Evolutionary conservation across 192 early-diverging fungal species (phyloP).

Genomic region (Thoreauomyces humboldtii): DNA sequence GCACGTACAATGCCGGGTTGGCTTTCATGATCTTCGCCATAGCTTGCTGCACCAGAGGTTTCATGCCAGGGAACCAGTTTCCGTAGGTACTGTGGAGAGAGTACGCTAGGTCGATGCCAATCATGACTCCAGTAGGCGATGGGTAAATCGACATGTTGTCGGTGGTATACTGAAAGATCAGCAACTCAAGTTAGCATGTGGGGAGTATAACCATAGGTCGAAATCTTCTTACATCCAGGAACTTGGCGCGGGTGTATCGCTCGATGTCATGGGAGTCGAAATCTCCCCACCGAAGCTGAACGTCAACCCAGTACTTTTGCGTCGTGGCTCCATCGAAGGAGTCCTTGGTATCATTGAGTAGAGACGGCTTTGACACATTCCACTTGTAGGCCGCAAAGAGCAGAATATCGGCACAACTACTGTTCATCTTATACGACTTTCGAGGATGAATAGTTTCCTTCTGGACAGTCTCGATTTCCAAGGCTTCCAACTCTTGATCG

Average conservation of each 20-base stretch:
- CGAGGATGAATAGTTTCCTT: conserved; percentile 99
- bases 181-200: no score
- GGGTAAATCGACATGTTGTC: conserved; percentile 99
- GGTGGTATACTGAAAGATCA: conserved; percentile 73
- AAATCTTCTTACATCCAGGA: conserved; percentile 62
- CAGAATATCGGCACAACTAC: conserved; percentile 82
- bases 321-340: conserved; percentile 96
- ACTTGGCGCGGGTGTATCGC: conserved; percentile 96
- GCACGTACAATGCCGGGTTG: conserved; percentile 94
- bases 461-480: conserved; percentile 97
- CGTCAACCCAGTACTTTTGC: conserved; percentile 97
- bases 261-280: conserved; percentile 99
- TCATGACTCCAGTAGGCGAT: conserved; percentile 95
- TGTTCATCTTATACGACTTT: conserved; percentile 99
- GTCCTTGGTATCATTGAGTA: conserved; percentile 90
- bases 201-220: no score
- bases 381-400: conserved; percentile 98
- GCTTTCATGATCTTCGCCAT: conserved; percentile 99
- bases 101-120: conserved; percentile 97
- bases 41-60: conserved; percentile 94
- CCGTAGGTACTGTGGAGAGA: conserved; percentile 89
- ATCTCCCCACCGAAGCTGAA: conserved; percentile 97
- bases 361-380: conserved; percentile 92
- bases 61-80: conserved; percentile 99
- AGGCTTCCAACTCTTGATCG: conserved; percentile 94